Percentiles rank a stretch among this genome's conserved stretches.
These are phyloP conservation scores for Penicillium lagena DNA, from an alignment of 495 filamentous ascomycete species.

Conservation along the genomic window DNA sequence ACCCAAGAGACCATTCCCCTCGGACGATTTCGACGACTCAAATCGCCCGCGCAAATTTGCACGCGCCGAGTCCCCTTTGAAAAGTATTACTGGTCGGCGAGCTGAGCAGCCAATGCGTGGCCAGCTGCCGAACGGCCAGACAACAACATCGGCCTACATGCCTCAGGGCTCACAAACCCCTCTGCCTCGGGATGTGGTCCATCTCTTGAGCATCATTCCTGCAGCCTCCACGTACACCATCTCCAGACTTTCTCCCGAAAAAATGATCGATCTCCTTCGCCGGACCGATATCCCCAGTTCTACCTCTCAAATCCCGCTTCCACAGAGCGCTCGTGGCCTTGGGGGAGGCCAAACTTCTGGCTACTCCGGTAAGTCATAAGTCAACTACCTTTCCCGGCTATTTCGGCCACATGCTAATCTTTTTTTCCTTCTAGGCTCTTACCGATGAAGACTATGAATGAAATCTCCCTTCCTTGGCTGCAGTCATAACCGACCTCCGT, in stretches of 20 bases:
- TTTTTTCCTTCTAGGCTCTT: too few species aligned
- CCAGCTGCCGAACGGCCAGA: conserved; percentile 29
- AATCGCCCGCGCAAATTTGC: conserved; percentile 71
- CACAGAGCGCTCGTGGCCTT: conserved; percentile 26
- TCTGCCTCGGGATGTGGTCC: conserved; percentile 73
- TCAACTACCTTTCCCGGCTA: background rate
- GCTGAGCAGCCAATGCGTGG: conserved; percentile 68
- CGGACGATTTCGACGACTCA: conserved; percentile 65
- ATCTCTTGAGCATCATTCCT: conserved; percentile 79
- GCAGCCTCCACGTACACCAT: conserved; percentile 63
- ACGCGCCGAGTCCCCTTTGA: conserved; percentile 81
- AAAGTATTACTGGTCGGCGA: conserved; percentile 73
- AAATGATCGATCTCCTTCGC: conserved; percentile 67
- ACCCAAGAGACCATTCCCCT: conserved; percentile 65
- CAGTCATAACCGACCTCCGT: too few species aligned
- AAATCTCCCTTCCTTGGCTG: too few species aligned
- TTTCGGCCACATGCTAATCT: too few species aligned
- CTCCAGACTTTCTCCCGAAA: conserved; percentile 59
- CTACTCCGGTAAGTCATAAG: conserved; percentile 26
- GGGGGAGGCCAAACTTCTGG: conserved; percentile 17
- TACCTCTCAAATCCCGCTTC: conserved; percentile 37
- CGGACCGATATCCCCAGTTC: conserved; percentile 57
- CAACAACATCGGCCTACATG: conserved; percentile 23
- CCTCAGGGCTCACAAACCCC: conserved; percentile 39
- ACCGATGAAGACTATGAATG: too few species aligned